Evolutionary conservation across 2,329 filamentous ascomycete genomes (phyloP).

Genomic region (Chaetomiaceae sp.): DNA sequence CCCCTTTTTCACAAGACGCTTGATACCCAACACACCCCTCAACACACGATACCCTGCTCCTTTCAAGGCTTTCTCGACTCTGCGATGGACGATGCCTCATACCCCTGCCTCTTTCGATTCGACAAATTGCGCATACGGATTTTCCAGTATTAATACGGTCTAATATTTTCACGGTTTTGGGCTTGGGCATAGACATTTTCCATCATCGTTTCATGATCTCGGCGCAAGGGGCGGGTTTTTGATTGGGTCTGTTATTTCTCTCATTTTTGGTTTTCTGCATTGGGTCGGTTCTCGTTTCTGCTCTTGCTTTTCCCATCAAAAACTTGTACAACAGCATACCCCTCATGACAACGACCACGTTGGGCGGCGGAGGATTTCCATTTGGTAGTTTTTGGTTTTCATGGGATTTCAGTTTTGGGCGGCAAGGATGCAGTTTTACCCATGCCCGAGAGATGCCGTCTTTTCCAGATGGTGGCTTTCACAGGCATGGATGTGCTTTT

Average conservation of each 20-base stretch:
- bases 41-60: conserved; percentile 15
- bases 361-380: conserved; percentile 10
- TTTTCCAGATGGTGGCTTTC: neutral
- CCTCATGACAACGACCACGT: conserved; percentile 13
- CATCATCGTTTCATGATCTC: conserved; percentile 14
- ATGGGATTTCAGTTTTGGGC: conserved; percentile 8
- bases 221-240: conserved; percentile 14
- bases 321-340: conserved; percentile 20
- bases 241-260: neutral
- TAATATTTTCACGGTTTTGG: conserved; percentile 10
- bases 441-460: conserved; percentile 4
- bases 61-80: conserved; percentile 17
- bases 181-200: conserved; percentile 21
- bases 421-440: conserved; percentile 1
- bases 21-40: conserved; percentile 17
- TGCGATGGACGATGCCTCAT: conserved; percentile 22
- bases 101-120: conserved; percentile 12
- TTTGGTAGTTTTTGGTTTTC: conserved; percentile 8
- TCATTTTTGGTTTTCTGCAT: neutral
- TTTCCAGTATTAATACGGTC: conserved; percentile 10
- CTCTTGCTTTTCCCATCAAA: conserved; percentile 9
- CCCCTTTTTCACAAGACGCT: neutral
- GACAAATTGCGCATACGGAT: conserved; percentile 7
- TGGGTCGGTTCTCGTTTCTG: conserved; percentile 13
- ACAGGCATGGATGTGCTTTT: conserved; percentile 5